Evolutionary conservation across 2,329 filamentous ascomycete species (phyloP).

Genomic region (Talaromyces sp.): DNA sequence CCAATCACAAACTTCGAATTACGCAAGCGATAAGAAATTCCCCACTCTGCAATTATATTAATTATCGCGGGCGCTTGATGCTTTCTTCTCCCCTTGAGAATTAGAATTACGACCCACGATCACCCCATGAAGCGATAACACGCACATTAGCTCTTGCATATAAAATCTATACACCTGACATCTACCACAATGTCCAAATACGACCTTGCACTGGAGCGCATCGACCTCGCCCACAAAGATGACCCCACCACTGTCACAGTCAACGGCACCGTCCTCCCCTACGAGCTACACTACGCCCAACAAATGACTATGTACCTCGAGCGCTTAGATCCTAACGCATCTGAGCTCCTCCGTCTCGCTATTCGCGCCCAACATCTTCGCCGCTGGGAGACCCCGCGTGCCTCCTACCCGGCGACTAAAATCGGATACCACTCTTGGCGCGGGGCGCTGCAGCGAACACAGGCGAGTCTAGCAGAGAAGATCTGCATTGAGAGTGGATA

Average conservation of each 20-base stretch:
- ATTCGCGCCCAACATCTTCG: constrained; percentile 84
- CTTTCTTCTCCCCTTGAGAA: background rate
- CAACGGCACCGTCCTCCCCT: constrained; percentile 58
- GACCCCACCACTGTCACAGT: constrained; percentile 61
- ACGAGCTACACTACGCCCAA: constrained; percentile 79
- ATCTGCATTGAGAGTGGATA: constrained; percentile 60
- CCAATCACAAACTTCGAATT: background rate
- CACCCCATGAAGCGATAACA: background rate
- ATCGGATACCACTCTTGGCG: constrained; percentile 81
- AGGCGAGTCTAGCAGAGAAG: constrained; percentile 61
- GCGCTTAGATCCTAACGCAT: constrained; percentile 62
- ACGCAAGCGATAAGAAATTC: background rate
- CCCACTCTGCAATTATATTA: background rate
- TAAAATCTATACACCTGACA: background rate
- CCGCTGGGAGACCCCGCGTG: constrained; percentile 80
- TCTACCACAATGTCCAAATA: constrained; percentile 35
- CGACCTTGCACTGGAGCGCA: constrained; percentile 61
- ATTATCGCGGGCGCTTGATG: background rate
- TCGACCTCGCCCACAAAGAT: constrained; percentile 71
- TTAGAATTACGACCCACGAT: background rate
- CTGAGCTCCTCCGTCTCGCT: constrained; percentile 70
- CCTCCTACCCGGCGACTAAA: constrained; percentile 72
- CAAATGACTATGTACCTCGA: constrained; percentile 77
- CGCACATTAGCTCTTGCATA: background rate
- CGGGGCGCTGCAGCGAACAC: constrained; percentile 70